Percentiles rank a stretch among this genome's conserved stretches.
Conservation (phyloP, 805 yeast genomes). For the Pichia ethanolica region DNA sequence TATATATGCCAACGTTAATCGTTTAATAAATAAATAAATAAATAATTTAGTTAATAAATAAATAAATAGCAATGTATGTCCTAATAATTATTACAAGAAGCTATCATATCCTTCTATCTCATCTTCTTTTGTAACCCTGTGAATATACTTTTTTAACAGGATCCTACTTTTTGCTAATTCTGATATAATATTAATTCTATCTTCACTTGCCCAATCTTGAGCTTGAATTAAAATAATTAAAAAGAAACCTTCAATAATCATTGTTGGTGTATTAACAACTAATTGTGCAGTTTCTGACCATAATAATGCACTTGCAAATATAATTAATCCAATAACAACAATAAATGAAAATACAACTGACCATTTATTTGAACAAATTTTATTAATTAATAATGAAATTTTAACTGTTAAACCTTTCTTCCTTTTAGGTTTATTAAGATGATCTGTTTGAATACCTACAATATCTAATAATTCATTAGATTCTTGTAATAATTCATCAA, state of each 20-base stretch:
- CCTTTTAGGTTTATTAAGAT: conserved; percentile 2
- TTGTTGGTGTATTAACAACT: conserved; percentile 34
- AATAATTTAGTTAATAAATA: too few species aligned
- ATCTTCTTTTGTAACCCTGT: too few species aligned
- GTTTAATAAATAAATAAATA: too few species aligned
- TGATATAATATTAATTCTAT: conserved; percentile 6
- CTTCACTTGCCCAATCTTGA: conserved; percentile 24
- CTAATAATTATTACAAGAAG: too few species aligned
- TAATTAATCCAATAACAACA: conserved; percentile 25
- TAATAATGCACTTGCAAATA: conserved; percentile 26
- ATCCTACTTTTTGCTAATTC: conserved; percentile 12
- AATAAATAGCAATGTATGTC: too few species aligned
- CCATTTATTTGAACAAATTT: conserved; percentile 26
- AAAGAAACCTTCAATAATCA: conserved; percentile 38
- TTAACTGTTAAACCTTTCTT: conserved; percentile 2
- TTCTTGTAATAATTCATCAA: conserved; percentile 23
- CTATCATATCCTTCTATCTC: too few species aligned
- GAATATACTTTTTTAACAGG: conserved; percentile 3
- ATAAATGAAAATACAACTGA: conserved; percentile 24
- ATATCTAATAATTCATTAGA: conserved; percentile 25
- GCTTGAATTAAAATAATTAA: conserved; percentile 32
- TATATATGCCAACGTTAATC: too few species aligned
- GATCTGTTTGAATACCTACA: conserved; percentile 18
- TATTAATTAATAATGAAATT: conserved; percentile 20
- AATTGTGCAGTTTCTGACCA: conserved; percentile 36